Evolutionary conservation across 176 grass and related monocot genomes (phyloP).

Genomic region (sorghum (Sorghum bicolor)): DNA sequence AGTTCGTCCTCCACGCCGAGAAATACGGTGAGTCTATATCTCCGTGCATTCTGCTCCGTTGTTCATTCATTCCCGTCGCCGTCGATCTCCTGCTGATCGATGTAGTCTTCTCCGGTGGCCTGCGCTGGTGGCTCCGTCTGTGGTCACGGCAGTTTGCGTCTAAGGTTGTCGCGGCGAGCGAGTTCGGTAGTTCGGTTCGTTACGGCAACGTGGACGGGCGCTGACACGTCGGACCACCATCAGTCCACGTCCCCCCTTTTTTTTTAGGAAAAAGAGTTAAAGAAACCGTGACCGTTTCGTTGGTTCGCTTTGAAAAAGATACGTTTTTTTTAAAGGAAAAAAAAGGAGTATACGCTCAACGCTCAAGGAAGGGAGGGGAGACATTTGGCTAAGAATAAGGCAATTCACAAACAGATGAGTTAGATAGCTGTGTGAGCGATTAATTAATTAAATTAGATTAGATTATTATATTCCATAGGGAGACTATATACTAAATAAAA

Average conservation of each 20-base stretch:
- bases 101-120: not conserved
- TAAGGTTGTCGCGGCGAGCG: not conserved
- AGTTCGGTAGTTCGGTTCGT: constrained; percentile 20
- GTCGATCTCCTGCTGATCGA: not conserved
- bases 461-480: not conserved
- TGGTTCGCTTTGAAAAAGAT: too few relatives aligned
- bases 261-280: not conserved
- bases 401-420: not conserved
- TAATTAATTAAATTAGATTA: not conserved
- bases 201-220: constrained; percentile 7
- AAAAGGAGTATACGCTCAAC: too few relatives aligned
- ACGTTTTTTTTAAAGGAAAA: too few relatives aligned
- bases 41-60: not conserved
- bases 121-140: too few relatives aligned
- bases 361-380: not conserved
- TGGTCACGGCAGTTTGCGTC: constrained; percentile 24
- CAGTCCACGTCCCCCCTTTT: not conserved
- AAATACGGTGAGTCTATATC: constrained; percentile 56
- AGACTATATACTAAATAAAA: too few relatives aligned
- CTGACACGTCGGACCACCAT: not conserved
- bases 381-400: not conserved
- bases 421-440: not conserved
- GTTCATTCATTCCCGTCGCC: too few relatives aligned
- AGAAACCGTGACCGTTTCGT: not conserved
- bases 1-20: constrained; percentile 66